These are phyloP conservation scores for Aureobasidium melanogenum DNA, from an alignment of 2,329 filamentous ascomycete genomes.

Conservation along the genomic window DNA sequence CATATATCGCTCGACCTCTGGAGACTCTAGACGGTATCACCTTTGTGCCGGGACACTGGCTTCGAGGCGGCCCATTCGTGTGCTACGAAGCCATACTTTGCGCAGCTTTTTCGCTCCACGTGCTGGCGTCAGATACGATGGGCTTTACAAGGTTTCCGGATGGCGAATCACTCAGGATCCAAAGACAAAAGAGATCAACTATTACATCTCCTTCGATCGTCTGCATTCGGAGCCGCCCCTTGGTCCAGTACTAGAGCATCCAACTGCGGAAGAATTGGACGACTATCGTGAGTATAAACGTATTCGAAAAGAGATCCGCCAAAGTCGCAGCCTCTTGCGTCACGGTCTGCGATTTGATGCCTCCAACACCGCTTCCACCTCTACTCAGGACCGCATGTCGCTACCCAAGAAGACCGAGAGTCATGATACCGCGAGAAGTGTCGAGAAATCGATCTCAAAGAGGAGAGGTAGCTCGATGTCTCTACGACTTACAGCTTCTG, in stretches of 20 bases:
- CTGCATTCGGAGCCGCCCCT: conserved; percentile 23
- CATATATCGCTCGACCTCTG: conserved; percentile 31
- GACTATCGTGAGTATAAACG: conserved; percentile 42
- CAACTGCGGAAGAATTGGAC: conserved; percentile 36
- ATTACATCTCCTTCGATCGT: conserved; percentile 33
- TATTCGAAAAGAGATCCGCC: conserved; percentile 17
- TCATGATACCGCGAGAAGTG: background rate
- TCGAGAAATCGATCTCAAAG: background rate
- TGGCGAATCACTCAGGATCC: conserved; percentile 31
- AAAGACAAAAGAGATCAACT: conserved; percentile 23
- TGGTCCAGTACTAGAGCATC: conserved; percentile 30
- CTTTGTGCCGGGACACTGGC: conserved; percentile 33
- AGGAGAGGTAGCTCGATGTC: background rate
- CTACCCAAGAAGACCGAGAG: background rate
- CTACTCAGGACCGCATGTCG: background rate
- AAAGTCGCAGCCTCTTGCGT: background rate
- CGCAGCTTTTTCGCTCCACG: conserved; percentile 37
- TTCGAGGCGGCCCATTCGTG: conserved; percentile 33
- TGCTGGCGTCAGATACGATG: conserved; percentile 41
- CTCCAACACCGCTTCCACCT: background rate
- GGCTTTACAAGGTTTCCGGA: conserved; percentile 34
- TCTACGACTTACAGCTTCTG: background rate
- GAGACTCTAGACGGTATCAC: conserved; percentile 36
- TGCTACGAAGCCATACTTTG: conserved; percentile 37
- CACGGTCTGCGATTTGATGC: background rate